A percentile compares a stretch with the other conserved stretches of the same genome.
Conservation (phyloP, 768 basidiomycete genomes). For the Termitomyces sp. region DNA sequence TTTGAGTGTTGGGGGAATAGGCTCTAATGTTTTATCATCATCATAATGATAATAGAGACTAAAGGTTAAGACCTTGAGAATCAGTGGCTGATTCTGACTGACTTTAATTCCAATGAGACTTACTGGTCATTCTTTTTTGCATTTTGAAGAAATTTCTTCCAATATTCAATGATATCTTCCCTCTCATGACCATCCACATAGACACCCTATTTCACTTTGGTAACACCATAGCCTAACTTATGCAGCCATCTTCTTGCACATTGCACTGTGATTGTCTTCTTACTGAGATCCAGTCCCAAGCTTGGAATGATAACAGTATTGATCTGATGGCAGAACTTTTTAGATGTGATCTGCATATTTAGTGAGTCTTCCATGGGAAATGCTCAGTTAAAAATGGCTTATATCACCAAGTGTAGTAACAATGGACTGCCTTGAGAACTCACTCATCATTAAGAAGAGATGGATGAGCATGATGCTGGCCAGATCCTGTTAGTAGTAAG, state of each 20-base stretch:
- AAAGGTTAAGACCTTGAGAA: too few relatives aligned
- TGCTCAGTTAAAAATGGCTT: too few relatives aligned
- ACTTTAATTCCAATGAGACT: background rate
- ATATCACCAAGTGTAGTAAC: too few relatives aligned
- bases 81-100: background rate
- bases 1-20: background rate
- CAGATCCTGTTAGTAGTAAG: constrained; percentile 5
- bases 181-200: background rate
- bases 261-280: background rate
- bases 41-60: background rate
- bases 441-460: constrained; percentile 13
- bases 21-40: background rate
- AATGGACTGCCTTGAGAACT: too few relatives aligned
- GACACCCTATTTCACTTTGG: background rate
- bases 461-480: constrained; percentile 16
- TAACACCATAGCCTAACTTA: background rate
- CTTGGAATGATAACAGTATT: too few relatives aligned
- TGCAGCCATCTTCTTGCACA: background rate
- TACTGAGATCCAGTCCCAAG: background rate
- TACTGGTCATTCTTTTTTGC: background rate
- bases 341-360: too few relatives aligned
- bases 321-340: too few relatives aligned
- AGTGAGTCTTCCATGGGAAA: too few relatives aligned
- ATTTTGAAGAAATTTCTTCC: background rate
- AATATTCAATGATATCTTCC: background rate